phyloP scores from a whole-genome alignment of 257 asterid genomes.

The Capsicum rhomboideum region DNA sequence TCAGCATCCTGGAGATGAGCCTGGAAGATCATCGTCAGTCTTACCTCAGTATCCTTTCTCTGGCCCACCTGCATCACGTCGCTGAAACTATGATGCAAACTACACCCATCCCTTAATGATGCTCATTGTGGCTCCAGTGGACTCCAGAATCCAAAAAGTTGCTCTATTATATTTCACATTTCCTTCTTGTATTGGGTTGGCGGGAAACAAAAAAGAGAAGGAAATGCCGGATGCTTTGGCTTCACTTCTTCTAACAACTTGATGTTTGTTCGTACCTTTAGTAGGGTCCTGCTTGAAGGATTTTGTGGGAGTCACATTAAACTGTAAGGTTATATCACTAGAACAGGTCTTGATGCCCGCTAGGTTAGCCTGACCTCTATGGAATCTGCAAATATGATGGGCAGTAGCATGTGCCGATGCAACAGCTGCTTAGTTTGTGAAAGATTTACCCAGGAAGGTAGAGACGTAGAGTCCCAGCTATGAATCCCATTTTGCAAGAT shows the following conservation, averaged over 20 bases:
- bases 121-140: background rate
- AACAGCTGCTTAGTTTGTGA: background rate
- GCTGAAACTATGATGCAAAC: slow-evolving; percentile 9
- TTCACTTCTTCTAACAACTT: background rate
- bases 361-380: too few relatives aligned
- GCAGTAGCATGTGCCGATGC: background rate
- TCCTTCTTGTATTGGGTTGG: too few relatives aligned
- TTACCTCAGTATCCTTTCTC: slow-evolving; percentile 56
- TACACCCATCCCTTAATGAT: background rate
- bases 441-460: background rate
- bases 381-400: too few relatives aligned
- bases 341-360: too few relatives aligned
- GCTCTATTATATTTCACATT: background rate
- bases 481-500: background rate
- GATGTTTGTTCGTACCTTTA: background rate
- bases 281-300: background rate
- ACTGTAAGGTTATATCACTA: background rate
- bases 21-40: slow-evolving; percentile 26
- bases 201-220: too few relatives aligned
- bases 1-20: slow-evolving; percentile 9
- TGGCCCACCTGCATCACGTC: slow-evolving; percentile 39
- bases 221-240: too few relatives aligned
- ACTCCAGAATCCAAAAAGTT: background rate
- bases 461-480: background rate
- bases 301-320: background rate